These are phyloP conservation scores for Nelumbo lutea DNA, from an alignment of 164 flowering plant species.

Conservation along the genomic window DNA sequence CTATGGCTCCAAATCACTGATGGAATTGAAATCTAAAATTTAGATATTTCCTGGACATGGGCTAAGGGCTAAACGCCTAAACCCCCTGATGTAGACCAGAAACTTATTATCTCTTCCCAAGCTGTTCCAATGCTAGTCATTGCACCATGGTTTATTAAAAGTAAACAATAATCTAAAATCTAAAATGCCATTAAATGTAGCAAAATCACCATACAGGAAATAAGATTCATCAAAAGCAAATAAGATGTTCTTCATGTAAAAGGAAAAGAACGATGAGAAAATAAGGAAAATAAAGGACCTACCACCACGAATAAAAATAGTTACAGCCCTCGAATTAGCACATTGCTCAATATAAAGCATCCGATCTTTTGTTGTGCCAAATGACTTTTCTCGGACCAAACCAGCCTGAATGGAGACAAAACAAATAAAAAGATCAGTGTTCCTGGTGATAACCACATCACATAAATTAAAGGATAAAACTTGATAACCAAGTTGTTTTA, in stretches of 20 bases:
- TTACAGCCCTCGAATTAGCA: conserved; percentile 93
- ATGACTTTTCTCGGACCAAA: conserved; percentile 84
- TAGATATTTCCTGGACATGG: too few relatives aligned
- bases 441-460: background rate
- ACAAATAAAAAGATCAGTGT: background rate
- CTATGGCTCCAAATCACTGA: too few relatives aligned
- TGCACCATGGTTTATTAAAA: too few relatives aligned
- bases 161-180: background rate
- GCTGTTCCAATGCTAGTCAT: too few relatives aligned
- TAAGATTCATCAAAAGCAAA: too few relatives aligned
- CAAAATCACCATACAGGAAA: background rate
- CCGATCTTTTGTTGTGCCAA: conserved; percentile 96
- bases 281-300: conserved; percentile 14
- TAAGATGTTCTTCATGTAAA: background rate
- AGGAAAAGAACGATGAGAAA: background rate
- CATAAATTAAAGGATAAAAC: background rate
- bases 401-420: conserved; percentile 64
- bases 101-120: too few relatives aligned
- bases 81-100: too few relatives aligned
- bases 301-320: conserved; percentile 93
- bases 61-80: too few relatives aligned
- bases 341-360: conserved; percentile 98
- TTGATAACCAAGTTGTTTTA: background rate
- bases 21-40: too few relatives aligned
- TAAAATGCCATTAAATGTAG: background rate